Conservation (phyloP, 441 rosid genomes). For the Hura crepitans region DNA sequence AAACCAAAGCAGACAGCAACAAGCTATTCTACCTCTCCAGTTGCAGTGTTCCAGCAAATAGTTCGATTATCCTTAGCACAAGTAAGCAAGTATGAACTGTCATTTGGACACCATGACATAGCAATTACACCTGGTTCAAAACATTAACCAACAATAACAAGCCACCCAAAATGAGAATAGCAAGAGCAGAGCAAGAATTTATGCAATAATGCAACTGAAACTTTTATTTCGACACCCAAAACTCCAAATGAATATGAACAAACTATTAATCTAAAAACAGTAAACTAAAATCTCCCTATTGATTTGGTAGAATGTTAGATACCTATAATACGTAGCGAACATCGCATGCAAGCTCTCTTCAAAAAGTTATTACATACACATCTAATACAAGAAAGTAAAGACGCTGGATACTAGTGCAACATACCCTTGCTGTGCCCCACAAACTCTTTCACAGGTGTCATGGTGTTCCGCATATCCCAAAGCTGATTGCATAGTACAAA, state of each 20-base stretch:
- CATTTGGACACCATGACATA: slow-evolving; percentile 97
- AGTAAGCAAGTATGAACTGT: slow-evolving; percentile 88
- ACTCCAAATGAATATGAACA: background rate
- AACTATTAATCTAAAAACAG: background rate
- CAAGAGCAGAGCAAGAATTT: background rate
- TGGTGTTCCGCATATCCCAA: slow-evolving; percentile 93
- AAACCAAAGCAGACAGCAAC: slow-evolving; percentile 8
- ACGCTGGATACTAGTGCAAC: slow-evolving; percentile 1
- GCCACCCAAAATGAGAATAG: background rate
- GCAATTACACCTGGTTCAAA: slow-evolving; percentile 83
- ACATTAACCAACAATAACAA: slow-evolving; percentile 19
- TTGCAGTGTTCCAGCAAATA: slow-evolving; percentile 93
- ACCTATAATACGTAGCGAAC: too few species aligned
- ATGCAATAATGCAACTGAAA: slow-evolving; percentile 4
- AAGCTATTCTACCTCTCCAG: slow-evolving; percentile 63
- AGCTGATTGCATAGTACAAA: slow-evolving; percentile 49
- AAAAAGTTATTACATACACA: too few species aligned
- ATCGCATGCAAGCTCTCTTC: too few species aligned
- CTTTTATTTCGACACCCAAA: slow-evolving; percentile 1
- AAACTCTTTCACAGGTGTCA: slow-evolving; percentile 87
- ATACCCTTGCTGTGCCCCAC: slow-evolving; percentile 90
- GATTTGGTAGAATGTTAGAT: background rate
- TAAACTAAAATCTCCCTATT: background rate
- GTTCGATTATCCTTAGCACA: slow-evolving; percentile 98
- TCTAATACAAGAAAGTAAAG: slow-evolving; percentile 5